phyloP scores from a whole-genome alignment of 2,329 filamentous ascomycete species.

The Alternaria solani region DNA sequence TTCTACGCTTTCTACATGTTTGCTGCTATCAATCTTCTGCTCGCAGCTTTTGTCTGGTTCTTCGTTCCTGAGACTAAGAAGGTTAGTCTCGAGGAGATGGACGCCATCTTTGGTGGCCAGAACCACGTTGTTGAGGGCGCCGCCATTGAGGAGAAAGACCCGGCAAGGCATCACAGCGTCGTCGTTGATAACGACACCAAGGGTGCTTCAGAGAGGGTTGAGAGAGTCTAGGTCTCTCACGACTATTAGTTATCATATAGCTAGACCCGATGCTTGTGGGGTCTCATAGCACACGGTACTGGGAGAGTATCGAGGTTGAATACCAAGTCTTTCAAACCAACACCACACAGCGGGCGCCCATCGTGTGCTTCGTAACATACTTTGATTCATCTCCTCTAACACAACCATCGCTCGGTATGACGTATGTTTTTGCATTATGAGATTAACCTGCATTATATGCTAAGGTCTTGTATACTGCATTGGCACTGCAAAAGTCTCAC shows the following conservation, averaged over 20 bases:
- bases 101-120: constrained; percentile 63
- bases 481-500: too few species aligned
- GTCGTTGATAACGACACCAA: constrained; percentile 31
- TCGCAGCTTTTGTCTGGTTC: constrained; percentile 54
- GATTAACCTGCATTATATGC: too few species aligned
- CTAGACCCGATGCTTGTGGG: not conserved
- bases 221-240: not conserved
- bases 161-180: constrained; percentile 37
- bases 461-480: too few species aligned
- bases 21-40: constrained; percentile 55
- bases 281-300: constrained; percentile 1
- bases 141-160: constrained; percentile 55
- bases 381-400: not conserved
- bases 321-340: not conserved
- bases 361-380: not conserved
- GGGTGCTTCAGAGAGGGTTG: constrained; percentile 23
- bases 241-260: not conserved
- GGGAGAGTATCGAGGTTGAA: constrained; percentile 7
- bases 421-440: not conserved
- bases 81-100: constrained; percentile 64
- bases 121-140: constrained; percentile 65
- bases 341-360: not conserved
- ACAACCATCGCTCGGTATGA: not conserved
- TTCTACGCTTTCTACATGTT: constrained; percentile 67
- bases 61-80: constrained; percentile 55